Conservation (phyloP, 2,329 filamentous ascomycete species). For the Coleophoma eucalyptorum region DNA sequence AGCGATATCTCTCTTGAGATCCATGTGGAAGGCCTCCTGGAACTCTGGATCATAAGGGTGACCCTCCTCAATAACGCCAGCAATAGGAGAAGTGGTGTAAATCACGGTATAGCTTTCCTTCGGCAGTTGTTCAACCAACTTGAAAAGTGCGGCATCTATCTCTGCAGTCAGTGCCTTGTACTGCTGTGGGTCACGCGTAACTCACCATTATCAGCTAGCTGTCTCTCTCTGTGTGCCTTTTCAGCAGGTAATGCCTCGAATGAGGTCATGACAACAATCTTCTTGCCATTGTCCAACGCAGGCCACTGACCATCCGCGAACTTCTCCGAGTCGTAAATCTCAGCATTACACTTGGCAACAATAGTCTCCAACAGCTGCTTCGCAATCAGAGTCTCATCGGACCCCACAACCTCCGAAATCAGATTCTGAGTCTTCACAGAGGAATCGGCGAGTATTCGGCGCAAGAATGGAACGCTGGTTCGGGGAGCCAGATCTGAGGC, state of each 20-base stretch:
- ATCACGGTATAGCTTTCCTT: constrained; percentile 65
- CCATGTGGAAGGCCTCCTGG: constrained; percentile 60
- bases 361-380: constrained; percentile 41
- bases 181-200: not conserved
- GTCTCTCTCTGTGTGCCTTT: constrained; percentile 36
- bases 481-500: constrained; percentile 60
- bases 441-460: constrained; percentile 27
- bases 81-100: constrained; percentile 62
- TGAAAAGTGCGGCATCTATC: constrained; percentile 21
- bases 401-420: constrained; percentile 56
- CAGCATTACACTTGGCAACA: constrained; percentile 28
- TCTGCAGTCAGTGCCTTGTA: not conserved
- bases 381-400: constrained; percentile 30
- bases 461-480: constrained; percentile 44
- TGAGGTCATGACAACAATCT: constrained; percentile 33
- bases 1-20: constrained; percentile 60
- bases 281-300: not conserved
- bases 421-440: constrained; percentile 16
- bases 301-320: not conserved
- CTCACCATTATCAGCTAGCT: constrained; percentile 41
- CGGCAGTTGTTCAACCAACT: constrained; percentile 30
- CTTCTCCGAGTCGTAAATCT: not conserved
- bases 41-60: constrained; percentile 63
- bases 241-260: constrained; percentile 36
- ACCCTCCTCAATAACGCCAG: constrained; percentile 29